Evolutionary conservation across 1,284 basidiomycete genomes (phyloP).

Genomic region (Moesziomyces globuligerus): DNA sequence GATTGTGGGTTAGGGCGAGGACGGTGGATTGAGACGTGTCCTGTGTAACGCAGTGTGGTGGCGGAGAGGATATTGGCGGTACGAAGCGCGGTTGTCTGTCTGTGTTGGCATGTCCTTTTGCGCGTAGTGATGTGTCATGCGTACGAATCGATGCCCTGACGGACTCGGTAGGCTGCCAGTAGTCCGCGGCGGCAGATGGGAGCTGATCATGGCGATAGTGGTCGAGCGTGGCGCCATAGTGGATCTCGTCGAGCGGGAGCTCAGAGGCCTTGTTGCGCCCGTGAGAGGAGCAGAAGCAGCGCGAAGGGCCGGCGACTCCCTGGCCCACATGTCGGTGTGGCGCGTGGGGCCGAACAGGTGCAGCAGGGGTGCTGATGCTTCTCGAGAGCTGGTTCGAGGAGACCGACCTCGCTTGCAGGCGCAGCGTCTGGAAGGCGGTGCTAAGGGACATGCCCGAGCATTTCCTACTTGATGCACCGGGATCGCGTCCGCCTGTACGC

Average conservation of each 20-base stretch:
- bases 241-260: constrained; percentile 27
- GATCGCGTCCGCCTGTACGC: background rate
- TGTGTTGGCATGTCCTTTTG: background rate
- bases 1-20: background rate
- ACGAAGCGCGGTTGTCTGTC: background rate
- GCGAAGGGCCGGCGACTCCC: constrained; percentile 33
- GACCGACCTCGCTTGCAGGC: constrained; percentile 22
- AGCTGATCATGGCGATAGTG: constrained; percentile 15
- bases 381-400: constrained; percentile 1
- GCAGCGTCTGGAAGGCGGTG: constrained; percentile 34
- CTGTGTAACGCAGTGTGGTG: background rate
- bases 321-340: constrained; percentile 22
- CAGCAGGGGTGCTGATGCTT: background rate
- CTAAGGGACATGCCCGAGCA: constrained; percentile 43
- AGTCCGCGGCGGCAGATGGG: background rate
- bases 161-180: constrained; percentile 12
- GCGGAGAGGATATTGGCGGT: constrained; percentile 1
- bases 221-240: constrained; percentile 16
- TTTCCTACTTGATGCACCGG: constrained; percentile 11
- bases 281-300: constrained; percentile 37
- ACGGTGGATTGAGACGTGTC: background rate
- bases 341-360: constrained; percentile 10
- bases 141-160: background rate
- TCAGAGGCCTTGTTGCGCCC: constrained; percentile 25
- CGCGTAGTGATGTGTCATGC: background rate